These are phyloP conservation scores for Pythium myriotylum DNA, from an alignment of 352 stramenopile genomes.

Conservation along the genomic window DNA sequence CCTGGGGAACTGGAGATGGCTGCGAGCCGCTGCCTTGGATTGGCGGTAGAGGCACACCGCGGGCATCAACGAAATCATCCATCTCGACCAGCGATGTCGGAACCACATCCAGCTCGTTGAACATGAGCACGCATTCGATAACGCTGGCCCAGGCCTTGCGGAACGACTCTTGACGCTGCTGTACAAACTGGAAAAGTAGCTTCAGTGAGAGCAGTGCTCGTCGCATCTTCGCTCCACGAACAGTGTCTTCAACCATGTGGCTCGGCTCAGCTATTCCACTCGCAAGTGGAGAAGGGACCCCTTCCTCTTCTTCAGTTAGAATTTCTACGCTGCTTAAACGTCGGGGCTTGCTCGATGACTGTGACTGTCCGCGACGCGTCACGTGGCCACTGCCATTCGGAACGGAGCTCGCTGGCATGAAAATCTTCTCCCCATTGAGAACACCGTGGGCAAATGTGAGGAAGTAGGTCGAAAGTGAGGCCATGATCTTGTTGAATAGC, in stretches of 20 bases:
- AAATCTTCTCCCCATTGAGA: slow-evolving; percentile 84
- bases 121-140: slow-evolving; percentile 86
- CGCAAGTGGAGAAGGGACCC: background rate
- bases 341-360: slow-evolving; percentile 4
- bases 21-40: slow-evolving; percentile 49
- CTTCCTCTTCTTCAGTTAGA: slow-evolving; percentile 19
- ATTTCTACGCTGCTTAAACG: slow-evolving; percentile 18
- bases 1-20: slow-evolving; percentile 11
- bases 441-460: slow-evolving; percentile 85
- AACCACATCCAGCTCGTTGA: slow-evolving; percentile 86
- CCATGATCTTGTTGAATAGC: slow-evolving; percentile 86
- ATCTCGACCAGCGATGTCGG: slow-evolving; percentile 88
- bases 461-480: slow-evolving; percentile 78
- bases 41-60: slow-evolving; percentile 76
- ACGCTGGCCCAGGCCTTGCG: slow-evolving; percentile 81
- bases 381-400: slow-evolving; percentile 8
- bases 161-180: slow-evolving; percentile 78
- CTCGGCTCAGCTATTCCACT: background rate
- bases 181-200: slow-evolving; percentile 83
- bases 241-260: slow-evolving; percentile 59
- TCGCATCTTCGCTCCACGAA: slow-evolving; percentile 74
- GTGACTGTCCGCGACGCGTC: slow-evolving; percentile 2
- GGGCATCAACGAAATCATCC: slow-evolving; percentile 87
- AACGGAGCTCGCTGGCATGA: slow-evolving; percentile 53
- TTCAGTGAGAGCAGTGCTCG: slow-evolving; percentile 78